Conservation (phyloP, 495 filamentous ascomycete genomes). For the Penicillium steckii region DNA sequence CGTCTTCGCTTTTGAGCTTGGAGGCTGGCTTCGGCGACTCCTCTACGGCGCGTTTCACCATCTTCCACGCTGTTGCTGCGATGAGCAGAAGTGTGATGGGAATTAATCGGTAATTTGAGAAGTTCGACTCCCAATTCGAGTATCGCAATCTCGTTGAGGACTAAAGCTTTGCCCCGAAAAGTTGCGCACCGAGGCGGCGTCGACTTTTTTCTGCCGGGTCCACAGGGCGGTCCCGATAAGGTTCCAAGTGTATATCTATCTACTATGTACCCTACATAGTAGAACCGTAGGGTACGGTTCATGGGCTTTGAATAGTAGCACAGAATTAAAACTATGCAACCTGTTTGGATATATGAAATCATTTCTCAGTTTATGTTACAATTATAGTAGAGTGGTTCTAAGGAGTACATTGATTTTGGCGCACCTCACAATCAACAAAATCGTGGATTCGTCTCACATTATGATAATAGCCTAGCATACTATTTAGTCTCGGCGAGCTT, state of each 20-base stretch:
- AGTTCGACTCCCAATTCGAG: background rate
- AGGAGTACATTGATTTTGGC: background rate
- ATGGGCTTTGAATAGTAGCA: no score
- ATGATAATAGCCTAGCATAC: background rate
- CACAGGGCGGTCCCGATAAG: constrained; percentile 8
- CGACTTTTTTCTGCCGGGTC: constrained; percentile 16
- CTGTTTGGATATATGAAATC: no score
- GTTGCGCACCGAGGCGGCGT: constrained; percentile 4
- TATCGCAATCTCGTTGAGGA: background rate
- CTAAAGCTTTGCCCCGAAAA: background rate
- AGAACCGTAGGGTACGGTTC: no score
- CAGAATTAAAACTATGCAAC: background rate
- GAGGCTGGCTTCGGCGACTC: constrained; percentile 12
- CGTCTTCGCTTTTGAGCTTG: constrained; percentile 58
- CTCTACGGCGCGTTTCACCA: constrained; percentile 16
- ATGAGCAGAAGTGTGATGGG: background rate
- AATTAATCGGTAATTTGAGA: background rate
- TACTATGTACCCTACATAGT: no score
- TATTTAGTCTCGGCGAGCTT: constrained; percentile 12
- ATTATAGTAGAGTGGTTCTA: background rate
- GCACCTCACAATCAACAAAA: background rate
- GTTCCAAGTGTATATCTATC: background rate
- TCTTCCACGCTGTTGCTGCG: background rate
- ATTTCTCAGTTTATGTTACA: no score
- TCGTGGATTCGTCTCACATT: constrained; percentile 20